These are phyloP conservation scores for Solanum ossicruentum DNA, from an alignment of 257 asterid species.

Conservation along the genomic window DNA sequence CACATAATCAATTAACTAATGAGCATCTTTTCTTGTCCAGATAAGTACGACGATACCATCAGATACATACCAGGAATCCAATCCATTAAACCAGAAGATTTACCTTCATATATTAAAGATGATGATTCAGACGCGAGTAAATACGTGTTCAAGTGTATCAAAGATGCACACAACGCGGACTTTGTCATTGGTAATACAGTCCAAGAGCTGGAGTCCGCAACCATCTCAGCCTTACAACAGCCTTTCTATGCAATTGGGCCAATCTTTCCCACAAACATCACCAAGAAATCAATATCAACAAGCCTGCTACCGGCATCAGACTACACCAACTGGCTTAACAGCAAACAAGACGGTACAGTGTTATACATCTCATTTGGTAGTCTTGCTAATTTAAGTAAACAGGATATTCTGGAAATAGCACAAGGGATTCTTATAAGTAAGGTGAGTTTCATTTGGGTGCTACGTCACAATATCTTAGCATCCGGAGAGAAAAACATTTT, in stretches of 20 bases:
- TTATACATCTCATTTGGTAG: conserved; percentile 19
- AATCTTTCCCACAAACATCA: neutral
- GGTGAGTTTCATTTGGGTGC: conserved; percentile 11
- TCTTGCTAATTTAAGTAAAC: neutral
- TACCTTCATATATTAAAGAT: conserved; percentile 5
- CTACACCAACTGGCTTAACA: conserved; percentile 5
- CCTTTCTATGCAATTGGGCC: conserved; percentile 14
- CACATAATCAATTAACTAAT: neutral
- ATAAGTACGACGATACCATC: conserved; percentile 4
- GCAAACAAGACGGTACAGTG: conserved; percentile 5
- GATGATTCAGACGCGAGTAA: neutral
- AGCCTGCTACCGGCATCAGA: conserved; percentile 5
- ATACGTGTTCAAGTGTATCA: conserved; percentile 3
- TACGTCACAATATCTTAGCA: conserved; percentile 2
- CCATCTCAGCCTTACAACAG: neutral
- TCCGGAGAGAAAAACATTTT: neutral
- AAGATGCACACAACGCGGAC: conserved; percentile 6
- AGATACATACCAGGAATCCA: conserved; percentile 12
- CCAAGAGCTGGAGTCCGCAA: conserved; percentile 11
- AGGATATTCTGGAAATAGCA: conserved; percentile 10
- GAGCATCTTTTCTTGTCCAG: neutral
- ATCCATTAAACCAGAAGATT: neutral
- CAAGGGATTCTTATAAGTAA: conserved; percentile 3
- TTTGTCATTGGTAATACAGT: conserved; percentile 6
- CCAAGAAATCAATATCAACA: neutral